These are phyloP conservation scores for Bryoglossum gracile DNA, from an alignment of 495 filamentous ascomycete species.

Conservation along the genomic window DNA sequence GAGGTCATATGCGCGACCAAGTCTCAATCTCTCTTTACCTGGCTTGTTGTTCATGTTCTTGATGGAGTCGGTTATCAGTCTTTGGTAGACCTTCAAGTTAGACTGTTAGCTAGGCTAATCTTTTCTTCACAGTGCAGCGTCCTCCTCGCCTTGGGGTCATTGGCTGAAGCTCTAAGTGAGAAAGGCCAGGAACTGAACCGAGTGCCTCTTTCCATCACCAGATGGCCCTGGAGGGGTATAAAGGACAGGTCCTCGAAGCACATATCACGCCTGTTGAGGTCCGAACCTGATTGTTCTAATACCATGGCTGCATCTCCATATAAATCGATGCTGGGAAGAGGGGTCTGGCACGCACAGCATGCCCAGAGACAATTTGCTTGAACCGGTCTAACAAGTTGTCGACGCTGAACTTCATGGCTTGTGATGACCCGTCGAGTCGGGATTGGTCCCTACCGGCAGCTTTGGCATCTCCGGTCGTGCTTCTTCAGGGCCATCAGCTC, in stretches of 20 bases:
- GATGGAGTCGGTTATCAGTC: background rate
- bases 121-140: background rate
- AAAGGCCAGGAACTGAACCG: too few relatives aligned
- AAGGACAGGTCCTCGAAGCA: too few relatives aligned
- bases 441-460: too few relatives aligned
- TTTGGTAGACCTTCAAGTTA: background rate
- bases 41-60: background rate
- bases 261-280: too few relatives aligned
- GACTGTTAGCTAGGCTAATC: background rate
- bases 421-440: too few relatives aligned
- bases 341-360: background rate
- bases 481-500: background rate
- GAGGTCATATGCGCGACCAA: background rate
- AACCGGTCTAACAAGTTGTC: background rate
- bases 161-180: too few relatives aligned
- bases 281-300: too few relatives aligned
- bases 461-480: background rate
- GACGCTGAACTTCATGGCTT: background rate
- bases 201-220: too few relatives aligned
- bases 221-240: too few relatives aligned
- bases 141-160: too few relatives aligned
- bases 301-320: too few relatives aligned
- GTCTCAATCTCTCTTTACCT: background rate
- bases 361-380: background rate
- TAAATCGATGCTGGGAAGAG: conserved; percentile 6